Conservation (phyloP, 805 yeast genomes). For the Saccharomycopsis fermentans region DNA sequence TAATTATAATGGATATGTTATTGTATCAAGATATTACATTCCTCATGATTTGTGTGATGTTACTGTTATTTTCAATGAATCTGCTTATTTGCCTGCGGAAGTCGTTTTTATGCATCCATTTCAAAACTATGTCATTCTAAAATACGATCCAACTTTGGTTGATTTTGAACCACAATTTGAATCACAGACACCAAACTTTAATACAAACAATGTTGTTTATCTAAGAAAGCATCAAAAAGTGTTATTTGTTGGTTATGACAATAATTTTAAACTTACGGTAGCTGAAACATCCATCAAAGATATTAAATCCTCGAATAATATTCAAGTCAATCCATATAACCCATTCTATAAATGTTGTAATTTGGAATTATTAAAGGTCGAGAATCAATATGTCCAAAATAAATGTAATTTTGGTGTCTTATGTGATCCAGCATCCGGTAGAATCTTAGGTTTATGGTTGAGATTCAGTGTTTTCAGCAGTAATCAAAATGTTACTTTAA, state of each 20-base stretch:
- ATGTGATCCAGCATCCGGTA: slow-evolving; percentile 17
- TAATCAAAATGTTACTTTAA: slow-evolving; percentile 17
- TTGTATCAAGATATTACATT: slow-evolving; percentile 18
- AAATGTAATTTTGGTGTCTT: slow-evolving; percentile 19
- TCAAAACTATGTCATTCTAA: slow-evolving; percentile 19
- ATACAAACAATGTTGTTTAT: slow-evolving; percentile 16
- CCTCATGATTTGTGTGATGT: slow-evolving; percentile 20
- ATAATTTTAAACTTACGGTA: slow-evolving; percentile 18
- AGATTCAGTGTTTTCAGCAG: slow-evolving; percentile 19
- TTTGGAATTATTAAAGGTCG: slow-evolving; percentile 18
- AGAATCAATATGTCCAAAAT: slow-evolving; percentile 17
- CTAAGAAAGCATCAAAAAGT: slow-evolving; percentile 18
- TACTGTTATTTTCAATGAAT: slow-evolving; percentile 17
- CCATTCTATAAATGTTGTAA: slow-evolving; percentile 19
- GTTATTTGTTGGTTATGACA: slow-evolving; percentile 18
- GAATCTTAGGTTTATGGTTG: slow-evolving; percentile 18
- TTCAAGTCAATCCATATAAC: slow-evolving; percentile 17
- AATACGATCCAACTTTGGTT: slow-evolving; percentile 19
- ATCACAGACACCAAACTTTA: slow-evolving; percentile 18
- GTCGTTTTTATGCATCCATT: slow-evolving; percentile 19
- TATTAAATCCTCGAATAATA: slow-evolving; percentile 17
- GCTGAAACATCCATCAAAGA: slow-evolving; percentile 19
- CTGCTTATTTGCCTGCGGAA: slow-evolving; percentile 18
- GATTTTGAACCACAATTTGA: slow-evolving; percentile 18
- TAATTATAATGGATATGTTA: slow-evolving; percentile 17